Evolutionary conservation across 345 rosid species (phyloP), one percentile per base, ranked within the genome.

Genomic region (Mercurialis annua): DNA sequence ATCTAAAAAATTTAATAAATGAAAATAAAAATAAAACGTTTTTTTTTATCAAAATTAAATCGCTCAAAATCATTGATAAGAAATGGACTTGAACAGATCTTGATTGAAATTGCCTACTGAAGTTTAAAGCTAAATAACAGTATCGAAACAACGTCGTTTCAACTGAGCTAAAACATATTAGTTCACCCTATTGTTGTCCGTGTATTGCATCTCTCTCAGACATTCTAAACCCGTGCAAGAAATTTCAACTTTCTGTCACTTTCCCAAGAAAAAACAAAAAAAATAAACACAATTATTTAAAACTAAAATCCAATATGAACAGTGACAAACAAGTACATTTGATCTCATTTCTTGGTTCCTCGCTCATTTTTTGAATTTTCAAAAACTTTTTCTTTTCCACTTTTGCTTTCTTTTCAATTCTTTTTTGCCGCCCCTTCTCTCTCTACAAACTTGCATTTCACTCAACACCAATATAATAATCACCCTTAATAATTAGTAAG

Each of bases 281-380:
- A 66, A 23, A 23, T 23, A 36, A 49, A 21, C 1, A 55, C 44
- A 40, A 40, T 40, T 36, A 3, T 36, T 36, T 36, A 7, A 9
- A 40, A 7, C 2, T 1, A 31, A 34, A 9, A 40, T 40, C 2
- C 4, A 31, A 34, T 30, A 24, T 6, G 8, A 23, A 36, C 20
- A 48, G 7, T 20, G 64, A 61, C 18, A 26, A 59, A 61, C 18
- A 26, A 40, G 15, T 72, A 55, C 77, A 42, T 62, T 65, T 40
- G 53, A 78, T 72, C 76, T 59, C 68, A n/a, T 64, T 66, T 34
- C 38, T 62, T 59, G 54, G 67, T 46, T 30, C 4, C 36, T 16
- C 29, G 11, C 38, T 31, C 8, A 27, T 27, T 54, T 57, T 67
- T 70, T 16, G 55, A 66, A 51, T 50, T 66, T 72, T 51, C 40